Evolutionary conservation across 192 early-diverging fungal genomes (phyloP), one percentile per base, ranked within the genome.

Genomic region (Spizellomyces punctatus): DNA sequence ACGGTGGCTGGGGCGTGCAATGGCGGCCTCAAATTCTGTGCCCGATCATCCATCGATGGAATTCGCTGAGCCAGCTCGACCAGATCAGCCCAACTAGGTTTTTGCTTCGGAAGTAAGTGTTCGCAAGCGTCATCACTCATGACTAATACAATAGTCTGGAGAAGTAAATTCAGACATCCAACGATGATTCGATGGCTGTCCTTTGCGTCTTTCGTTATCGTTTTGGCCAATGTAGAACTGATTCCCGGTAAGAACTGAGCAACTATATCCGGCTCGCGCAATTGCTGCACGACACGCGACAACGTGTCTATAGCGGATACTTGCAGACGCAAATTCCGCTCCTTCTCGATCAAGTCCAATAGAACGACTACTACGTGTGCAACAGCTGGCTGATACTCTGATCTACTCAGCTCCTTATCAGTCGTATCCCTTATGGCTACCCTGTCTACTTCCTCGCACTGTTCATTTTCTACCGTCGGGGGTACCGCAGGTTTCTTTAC

Each of bases 161-260:
- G 21, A 17, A 75, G 36, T 17, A 62, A 47, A 5, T 69, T 59
- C 10, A 76, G 42, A 21, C 62, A 69, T 1, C 42, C 59, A 41
- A 70, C 74, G 16, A 76, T 64, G 27, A 76, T 27, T 12, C 52
- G 41, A 46, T 76, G 74, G 8, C 27, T 65, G 21, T 76, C 46
- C 50, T 76, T 76, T 16, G 63, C 59, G 54, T 70, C 62, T 16
- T 47, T 36, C 27, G 59, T 22, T 2, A 64, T 41, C 17, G 69
- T 46, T 48, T 71, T 76, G 60, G 46, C 60, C 21, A 76, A 6
- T 2, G 52, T 56, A 21, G 67, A 70, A 12, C 58, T 47, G 16
- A 76, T 52, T 21, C 62, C 74, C 6, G 74, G 74, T 43, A 76
- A 45, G 56, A 70, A 76, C 12, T 65, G 74, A 10, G 68, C 67